Conservation (phyloP, 768 basidiomycete species). For the Xerocomellus amylosporus region DNA sequence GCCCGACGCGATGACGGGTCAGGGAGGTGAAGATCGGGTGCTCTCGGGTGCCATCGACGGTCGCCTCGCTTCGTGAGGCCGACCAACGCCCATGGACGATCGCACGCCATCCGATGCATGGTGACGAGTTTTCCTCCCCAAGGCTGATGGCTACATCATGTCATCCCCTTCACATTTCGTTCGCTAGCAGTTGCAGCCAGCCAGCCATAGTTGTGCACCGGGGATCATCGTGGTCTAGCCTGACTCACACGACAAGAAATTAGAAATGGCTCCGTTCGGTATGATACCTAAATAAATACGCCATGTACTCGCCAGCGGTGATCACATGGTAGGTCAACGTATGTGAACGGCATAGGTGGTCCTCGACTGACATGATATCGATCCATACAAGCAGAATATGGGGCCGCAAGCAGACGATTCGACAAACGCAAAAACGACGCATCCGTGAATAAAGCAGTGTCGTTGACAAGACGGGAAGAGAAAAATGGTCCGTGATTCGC, state of each 20-base stretch:
- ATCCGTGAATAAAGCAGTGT: neutral
- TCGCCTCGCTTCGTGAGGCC: neutral
- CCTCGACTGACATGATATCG: conserved; percentile 21
- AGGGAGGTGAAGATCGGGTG: neutral
- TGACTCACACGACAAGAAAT: conserved; percentile 1
- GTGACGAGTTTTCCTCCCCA: neutral
- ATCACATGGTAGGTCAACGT: conserved; percentile 16
- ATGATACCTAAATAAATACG: conserved; percentile 9
- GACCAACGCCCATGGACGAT: neutral
- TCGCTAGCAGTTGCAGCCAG: neutral
- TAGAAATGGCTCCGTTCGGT: neutral
- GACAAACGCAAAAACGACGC: neutral
- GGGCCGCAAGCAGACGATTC: neutral
- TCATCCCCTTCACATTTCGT: neutral
- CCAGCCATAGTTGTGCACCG: neutral
- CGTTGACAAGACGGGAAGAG: neutral
- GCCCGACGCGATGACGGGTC: neutral
- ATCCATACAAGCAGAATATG: conserved; percentile 9
- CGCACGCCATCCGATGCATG: neutral
- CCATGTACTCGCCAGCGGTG: conserved; percentile 18
- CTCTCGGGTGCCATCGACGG: neutral
- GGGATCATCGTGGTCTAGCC: neutral
- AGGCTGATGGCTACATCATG: neutral
- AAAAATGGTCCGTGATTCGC: neutral
- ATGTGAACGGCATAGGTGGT: conserved; percentile 4